Base-by-base conservation (phyloP, 2,329 filamentous ascomycete species). In the Colletotrichum sidae region DNA sequence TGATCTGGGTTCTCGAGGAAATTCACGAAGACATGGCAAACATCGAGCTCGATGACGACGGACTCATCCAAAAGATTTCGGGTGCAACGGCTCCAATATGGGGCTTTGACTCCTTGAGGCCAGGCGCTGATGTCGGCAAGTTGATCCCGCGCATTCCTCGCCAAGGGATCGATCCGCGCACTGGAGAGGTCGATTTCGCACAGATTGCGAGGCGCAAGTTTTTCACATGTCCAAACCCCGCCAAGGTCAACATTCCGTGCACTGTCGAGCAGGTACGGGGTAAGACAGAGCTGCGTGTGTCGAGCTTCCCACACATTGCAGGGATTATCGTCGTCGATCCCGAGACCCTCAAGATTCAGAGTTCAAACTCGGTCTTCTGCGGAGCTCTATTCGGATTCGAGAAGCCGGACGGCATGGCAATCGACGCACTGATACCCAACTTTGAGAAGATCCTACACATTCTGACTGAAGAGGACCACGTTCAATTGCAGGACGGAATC, bases 1-100 rank as follows among this genome's bases (percentile, higher is more conserved):
- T 99, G 65, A 98, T 99, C 66, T 99, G 96, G 96, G 96, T 99
- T 8, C 80, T 99, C 2, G 96, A 99, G 76, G 96, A 99, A 78
- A 98, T 99, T 67, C 93, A 95, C 60, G 96, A 99, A 78, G 94
- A 99, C 75, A 90, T 96, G 44, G 94, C 92, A 4, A 87, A 88
- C 67, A 79, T 99, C 47, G 85, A 83, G 10, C 84, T 97, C 17
- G 92, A 96, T 73, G 90, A 94, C 61, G 89, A 93, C 35, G 94
- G 93, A 46, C 84, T 86, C 47, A 86, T 97, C 15, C 84, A 88
- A 35, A 88, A 86, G 55, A 84, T 92, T 42, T 84, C 85, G 2
- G 95, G 95, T n/a, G 87, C 91, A n/a, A 87, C 88, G n/a, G 88
- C 89, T 61, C 87, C 90, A 25, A 96, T 98, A 55, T 99, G 95